A percentile compares a stretch with the other conserved stretches of the same genome.
phyloP scores from a whole-genome alignment of 2,329 filamentous ascomycete genomes.

The Colletotrichum tabaci region DNA sequence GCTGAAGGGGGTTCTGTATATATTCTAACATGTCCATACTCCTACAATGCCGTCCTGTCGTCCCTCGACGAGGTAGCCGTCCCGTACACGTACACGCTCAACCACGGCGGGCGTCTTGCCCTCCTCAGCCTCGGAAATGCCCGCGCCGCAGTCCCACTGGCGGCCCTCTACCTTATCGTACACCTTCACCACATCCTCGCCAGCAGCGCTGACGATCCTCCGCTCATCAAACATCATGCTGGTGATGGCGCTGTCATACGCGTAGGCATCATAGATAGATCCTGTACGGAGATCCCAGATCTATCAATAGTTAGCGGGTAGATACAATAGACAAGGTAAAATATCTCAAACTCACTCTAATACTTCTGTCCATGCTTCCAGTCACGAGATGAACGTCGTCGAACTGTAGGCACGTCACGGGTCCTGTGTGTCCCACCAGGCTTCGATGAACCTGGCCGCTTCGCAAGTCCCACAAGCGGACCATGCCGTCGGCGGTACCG shows the following conservation, averaged over 20 bases:
- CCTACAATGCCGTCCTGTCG: conserved; percentile 89
- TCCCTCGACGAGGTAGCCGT: conserved; percentile 94
- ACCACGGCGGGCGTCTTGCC: conserved; percentile 78
- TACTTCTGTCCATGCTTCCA: conserved; percentile 91
- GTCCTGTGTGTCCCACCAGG: conserved; percentile 94
- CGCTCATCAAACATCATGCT: conserved; percentile 98
- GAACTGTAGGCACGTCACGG: conserved; percentile 95
- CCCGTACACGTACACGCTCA: conserved; percentile 90
- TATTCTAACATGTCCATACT: conserved; percentile 82
- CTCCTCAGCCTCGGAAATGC: conserved; percentile 78
- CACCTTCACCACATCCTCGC: conserved; percentile 95
- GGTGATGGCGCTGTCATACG: conserved; percentile 91
- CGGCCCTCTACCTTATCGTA: conserved; percentile 97
- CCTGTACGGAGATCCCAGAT: conserved; percentile 99
- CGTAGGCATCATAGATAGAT: conserved; percentile 95
- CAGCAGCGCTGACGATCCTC: conserved; percentile 90
- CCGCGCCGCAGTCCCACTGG: conserved; percentile 97
- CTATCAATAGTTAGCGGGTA: conserved; percentile 62
- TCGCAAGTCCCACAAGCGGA: conserved; percentile 94
- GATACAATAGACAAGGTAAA: not conserved
- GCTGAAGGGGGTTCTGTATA: conserved; percentile 35
- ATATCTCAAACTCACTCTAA: conserved; percentile 79
- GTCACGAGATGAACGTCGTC: conserved; percentile 97
- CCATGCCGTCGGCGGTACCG: conserved; percentile 97
- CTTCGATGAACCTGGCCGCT: conserved; percentile 98